Base-by-base conservation (phyloP, 108 stramenopile genomes). In the Aureococcus anophagefferens region DNA sequence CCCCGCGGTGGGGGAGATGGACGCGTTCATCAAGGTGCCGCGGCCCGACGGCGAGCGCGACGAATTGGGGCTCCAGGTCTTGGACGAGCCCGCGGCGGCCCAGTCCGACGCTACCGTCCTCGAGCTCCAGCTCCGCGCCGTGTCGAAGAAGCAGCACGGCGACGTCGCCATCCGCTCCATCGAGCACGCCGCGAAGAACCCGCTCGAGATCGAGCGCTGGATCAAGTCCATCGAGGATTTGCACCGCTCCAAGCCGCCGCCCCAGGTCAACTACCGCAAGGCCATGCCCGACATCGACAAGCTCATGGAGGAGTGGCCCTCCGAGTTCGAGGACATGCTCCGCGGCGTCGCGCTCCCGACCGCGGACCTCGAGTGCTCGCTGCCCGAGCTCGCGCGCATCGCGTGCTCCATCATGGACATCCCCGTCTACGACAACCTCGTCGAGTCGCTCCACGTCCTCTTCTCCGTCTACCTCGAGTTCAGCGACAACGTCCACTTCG, bases 1-100 rank as follows among this genome's bases (percentile, higher is more conserved):
- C 67, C 90, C 90, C 29, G 86, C 92, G 0, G 76, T 91, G 5
- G 90, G 90, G 28, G 88, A 90, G n/a, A 87, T 89, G 67, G 90
- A 93, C 66, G 84, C 89, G n/a, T 89, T 91, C 68, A 62, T 93
- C 67, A 92, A 91, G 72, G 77, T 88, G 46, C 87, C 87, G 37
- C 85, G 84, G 4, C 88, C 90, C 13, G 82, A 86, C 70, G 81
- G 78, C 33, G 68, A 87, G 35, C 40, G 67, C 5, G 90, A 91
- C 68, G 84, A 76, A n/a, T 68, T 89, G 9, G 90, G 89, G 13
- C 75, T 87, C 67, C 81, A 84, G 68, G 76, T 82, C 9, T 66
- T 93, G 18, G 90, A 91, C 74, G 92, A 93, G 80, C 89, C 89
- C 0, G 71, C 82, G 5, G 72, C 89, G 29, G 69, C 59, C 16